phyloP scores from a whole-genome alignment of 2,329 filamentous ascomycete genomes.

The Penicillium sp. region DNA sequence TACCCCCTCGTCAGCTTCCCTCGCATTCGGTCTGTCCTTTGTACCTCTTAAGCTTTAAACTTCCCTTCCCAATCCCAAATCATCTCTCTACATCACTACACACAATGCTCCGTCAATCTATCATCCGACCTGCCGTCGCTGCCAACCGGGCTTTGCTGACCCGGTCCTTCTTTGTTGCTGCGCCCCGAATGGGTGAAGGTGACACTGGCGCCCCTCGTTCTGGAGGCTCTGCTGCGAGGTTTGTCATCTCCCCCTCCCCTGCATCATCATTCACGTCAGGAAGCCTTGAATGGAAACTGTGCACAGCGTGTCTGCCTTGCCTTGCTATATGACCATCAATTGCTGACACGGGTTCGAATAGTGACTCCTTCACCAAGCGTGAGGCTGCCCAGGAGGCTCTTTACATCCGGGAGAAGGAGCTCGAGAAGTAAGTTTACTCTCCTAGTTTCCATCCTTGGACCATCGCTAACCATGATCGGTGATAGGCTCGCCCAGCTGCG shows the following conservation, averaged over 20 bases:
- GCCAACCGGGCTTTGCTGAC: constrained; percentile 56
- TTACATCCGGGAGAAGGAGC: constrained; percentile 85
- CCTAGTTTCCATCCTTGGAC: background rate
- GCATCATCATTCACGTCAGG: constrained; percentile 7
- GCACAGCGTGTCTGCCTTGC: constrained; percentile 15
- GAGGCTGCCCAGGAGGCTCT: constrained; percentile 86
- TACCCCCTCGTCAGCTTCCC: constrained; percentile 6
- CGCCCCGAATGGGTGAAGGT: constrained; percentile 69
- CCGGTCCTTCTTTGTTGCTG: constrained; percentile 68
- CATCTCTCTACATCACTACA: constrained; percentile 9
- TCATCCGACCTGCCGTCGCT: constrained; percentile 63
- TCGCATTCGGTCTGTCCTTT: constrained; percentile 11
- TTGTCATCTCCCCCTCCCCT: constrained; percentile 27
- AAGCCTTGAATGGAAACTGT: background rate
- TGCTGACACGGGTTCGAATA: constrained; percentile 47
- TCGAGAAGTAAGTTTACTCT: constrained; percentile 69
- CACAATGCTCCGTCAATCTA: constrained; percentile 71
- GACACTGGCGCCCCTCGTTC: constrained; percentile 64
- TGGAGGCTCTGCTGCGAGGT: constrained; percentile 44
- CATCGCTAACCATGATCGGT: constrained; percentile 15
- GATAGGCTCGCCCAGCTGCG: constrained; percentile 71
- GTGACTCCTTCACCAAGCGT: constrained; percentile 90
- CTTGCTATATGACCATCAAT: constrained; percentile 25
- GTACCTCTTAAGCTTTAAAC: constrained; percentile 8
- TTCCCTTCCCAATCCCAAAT: constrained; percentile 1